Conservation (phyloP, 176 grass and related monocot species). For the Avena atlantica region DNA sequence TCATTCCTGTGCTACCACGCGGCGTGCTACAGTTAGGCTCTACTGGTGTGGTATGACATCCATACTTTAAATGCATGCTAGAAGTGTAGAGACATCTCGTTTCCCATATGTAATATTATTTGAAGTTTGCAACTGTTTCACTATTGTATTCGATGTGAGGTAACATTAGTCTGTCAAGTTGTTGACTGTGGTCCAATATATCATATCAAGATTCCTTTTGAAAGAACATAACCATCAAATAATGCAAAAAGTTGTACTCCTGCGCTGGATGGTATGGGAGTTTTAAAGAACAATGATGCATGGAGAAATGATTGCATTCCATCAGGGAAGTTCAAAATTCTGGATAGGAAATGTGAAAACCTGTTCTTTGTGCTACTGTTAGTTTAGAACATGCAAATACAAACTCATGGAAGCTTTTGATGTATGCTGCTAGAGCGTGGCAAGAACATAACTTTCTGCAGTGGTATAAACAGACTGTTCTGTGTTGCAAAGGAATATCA, state of each 20-base stretch:
- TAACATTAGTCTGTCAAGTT: background rate
- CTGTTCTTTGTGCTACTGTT: constrained; percentile 25
- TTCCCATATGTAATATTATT: constrained; percentile 17
- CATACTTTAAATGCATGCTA: constrained; percentile 26
- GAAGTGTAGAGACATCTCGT: constrained; percentile 14
- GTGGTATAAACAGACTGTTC: background rate
- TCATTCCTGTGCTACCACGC: constrained; percentile 76
- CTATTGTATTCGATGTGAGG: background rate
- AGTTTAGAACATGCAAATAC: constrained; percentile 14
- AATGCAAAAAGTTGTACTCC: background rate
- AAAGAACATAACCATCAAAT: constrained; percentile 31
- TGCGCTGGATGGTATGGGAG: background rate
- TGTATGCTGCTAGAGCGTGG: constrained; percentile 2
- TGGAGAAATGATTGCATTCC: constrained; percentile 20
- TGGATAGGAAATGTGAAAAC: background rate
- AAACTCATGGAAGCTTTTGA: constrained; percentile 28
- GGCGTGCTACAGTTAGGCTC: constrained; percentile 84
- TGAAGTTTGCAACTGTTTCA: constrained; percentile 23
- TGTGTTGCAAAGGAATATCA: constrained; percentile 7
- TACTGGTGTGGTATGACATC: constrained; percentile 58
- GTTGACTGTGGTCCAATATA: constrained; percentile 27
- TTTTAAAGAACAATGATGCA: background rate
- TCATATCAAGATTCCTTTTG: background rate
- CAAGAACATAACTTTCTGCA: background rate
- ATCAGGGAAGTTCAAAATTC: constrained; percentile 1